Evolutionary conservation across 345 rosid species (phyloP).

Genomic region (Arabis hirsuta): DNA sequence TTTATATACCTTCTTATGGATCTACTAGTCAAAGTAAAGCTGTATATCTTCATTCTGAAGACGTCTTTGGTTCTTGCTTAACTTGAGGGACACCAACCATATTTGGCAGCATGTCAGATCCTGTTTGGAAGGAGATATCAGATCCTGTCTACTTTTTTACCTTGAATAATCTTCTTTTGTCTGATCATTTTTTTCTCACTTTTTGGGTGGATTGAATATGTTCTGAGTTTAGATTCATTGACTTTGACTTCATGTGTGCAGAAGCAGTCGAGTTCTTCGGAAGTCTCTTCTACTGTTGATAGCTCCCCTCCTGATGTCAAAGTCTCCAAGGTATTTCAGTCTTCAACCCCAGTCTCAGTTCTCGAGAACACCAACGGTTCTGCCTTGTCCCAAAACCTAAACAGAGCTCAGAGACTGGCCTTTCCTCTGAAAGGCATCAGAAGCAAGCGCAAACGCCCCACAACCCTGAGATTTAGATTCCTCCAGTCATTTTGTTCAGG

Average conservation of each 20-base stretch:
- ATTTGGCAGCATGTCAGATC: background rate
- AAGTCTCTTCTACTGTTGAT: conserved; percentile 49
- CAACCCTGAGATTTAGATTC: conserved; percentile 36
- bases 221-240: conserved; percentile 7
- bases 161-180: background rate
- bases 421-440: conserved; percentile 68
- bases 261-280: conserved; percentile 43
- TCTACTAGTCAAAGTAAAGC: background rate
- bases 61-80: background rate
- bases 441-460: conserved; percentile 67
- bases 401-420: conserved; percentile 39
- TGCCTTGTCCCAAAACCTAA: conserved; percentile 52
- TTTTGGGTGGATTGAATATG: conserved; percentile 21
- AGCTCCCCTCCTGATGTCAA: conserved; percentile 47
- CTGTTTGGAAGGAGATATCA: background rate
- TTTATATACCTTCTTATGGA: background rate
- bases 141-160: background rate
- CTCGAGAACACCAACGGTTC: conserved; percentile 69
- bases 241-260: conserved; percentile 46
- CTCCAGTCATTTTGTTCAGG: conserved; percentile 38
- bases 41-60: background rate
- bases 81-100: background rate
- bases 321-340: conserved; percentile 50
- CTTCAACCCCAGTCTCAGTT: conserved; percentile 77
- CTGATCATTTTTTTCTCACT: background rate